phyloP scores from a whole-genome alignment of 2,329 filamentous ascomycete genomes.

The Pseudocercospora crystallina region DNA sequence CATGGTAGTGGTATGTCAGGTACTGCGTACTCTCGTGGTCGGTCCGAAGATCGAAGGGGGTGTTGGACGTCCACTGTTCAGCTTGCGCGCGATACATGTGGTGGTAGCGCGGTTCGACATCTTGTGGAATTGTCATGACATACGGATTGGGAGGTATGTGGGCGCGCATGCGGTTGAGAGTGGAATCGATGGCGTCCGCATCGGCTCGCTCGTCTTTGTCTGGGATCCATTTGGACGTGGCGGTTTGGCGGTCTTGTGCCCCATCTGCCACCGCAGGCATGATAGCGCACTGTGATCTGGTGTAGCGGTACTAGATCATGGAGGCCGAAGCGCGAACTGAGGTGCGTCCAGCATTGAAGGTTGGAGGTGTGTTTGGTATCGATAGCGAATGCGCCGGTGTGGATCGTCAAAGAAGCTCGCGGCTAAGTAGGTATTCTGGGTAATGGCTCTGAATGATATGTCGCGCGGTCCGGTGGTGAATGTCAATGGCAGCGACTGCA shows the following conservation, averaged over 20 bases:
- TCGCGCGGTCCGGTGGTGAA: too few species aligned
- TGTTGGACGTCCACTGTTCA: constrained; percentile 45
- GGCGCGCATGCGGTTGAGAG: constrained; percentile 45
- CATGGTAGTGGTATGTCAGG: constrained; percentile 61
- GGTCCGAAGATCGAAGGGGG: constrained; percentile 52
- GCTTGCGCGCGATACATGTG: constrained; percentile 42
- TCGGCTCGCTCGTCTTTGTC: constrained; percentile 34
- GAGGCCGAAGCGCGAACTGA: constrained; percentile 5
- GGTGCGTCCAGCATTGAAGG: constrained; percentile 8
- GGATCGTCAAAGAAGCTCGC: neutral
- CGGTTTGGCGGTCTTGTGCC: constrained; percentile 13
- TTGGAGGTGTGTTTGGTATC: too few species aligned
- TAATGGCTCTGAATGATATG: too few species aligned
- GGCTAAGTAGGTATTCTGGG: too few species aligned
- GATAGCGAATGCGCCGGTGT: neutral
- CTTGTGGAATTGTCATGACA: constrained; percentile 49
- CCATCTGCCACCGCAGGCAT: constrained; percentile 19
- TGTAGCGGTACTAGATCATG: constrained; percentile 3
- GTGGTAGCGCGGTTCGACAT: constrained; percentile 41
- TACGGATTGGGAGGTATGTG: constrained; percentile 47
- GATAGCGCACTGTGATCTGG: constrained; percentile 4
- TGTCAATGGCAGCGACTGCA: too few species aligned
- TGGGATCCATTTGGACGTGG: constrained; percentile 16
- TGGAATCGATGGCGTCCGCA: constrained; percentile 40
- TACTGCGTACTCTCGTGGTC: constrained; percentile 61